These are phyloP conservation scores for Melastoma malabathricum DNA, from an alignment of 345 rosid species.

Conservation along the genomic window DNA sequence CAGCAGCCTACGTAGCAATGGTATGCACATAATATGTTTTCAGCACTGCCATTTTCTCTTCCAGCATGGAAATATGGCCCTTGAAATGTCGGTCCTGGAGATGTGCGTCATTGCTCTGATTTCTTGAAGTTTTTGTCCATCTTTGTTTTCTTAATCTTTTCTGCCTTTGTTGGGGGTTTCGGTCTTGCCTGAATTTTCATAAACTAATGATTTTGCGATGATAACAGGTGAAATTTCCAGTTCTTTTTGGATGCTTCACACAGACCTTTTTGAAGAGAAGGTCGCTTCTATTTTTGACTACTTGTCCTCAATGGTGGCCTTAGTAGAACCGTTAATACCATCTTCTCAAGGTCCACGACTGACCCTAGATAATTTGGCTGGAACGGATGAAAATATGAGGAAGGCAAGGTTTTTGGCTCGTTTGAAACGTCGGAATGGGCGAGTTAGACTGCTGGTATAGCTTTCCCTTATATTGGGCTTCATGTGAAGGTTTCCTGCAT, in stretches of 20 bases:
- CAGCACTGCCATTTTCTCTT: neutral
- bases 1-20: constrained; percentile 69
- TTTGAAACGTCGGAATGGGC: constrained; percentile 80
- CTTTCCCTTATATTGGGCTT: constrained; percentile 1
- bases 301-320: constrained; percentile 62
- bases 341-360: constrained; percentile 23
- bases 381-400: constrained; percentile 33
- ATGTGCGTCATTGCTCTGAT: no score
- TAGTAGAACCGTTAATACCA: constrained; percentile 39
- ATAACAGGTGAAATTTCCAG: constrained; percentile 51
- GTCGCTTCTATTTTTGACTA: constrained; percentile 52
- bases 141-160: no score
- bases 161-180: no score
- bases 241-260: constrained; percentile 62
- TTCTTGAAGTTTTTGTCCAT: neutral
- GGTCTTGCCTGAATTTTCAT: no score
- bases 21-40: constrained; percentile 18
- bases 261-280: constrained; percentile 59
- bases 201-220: constrained; percentile 1
- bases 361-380: constrained; percentile 33
- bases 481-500: no score
- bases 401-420: constrained; percentile 55
- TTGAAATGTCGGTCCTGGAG: no score
- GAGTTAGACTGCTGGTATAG: constrained; percentile 58
- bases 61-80: no score